A percentile compares a stretch with the other conserved stretches of the same genome.
phyloP scores from a whole-genome alignment of 768 basidiomycete species.

The Pleurotus platypus region DNA sequence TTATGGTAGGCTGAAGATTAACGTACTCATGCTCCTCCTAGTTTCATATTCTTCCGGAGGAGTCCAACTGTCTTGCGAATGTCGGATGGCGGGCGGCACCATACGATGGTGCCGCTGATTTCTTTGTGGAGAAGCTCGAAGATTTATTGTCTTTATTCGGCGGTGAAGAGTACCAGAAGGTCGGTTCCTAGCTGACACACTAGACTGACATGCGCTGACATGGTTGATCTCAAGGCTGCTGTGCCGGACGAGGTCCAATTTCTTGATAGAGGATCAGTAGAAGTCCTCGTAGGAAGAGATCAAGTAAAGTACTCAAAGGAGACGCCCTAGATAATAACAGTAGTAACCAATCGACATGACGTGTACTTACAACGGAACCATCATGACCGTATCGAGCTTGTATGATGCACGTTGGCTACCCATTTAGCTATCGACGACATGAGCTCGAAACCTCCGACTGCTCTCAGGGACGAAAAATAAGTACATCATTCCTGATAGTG shows the following conservation, averaged over 20 bases:
- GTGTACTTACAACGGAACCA: too few species aligned
- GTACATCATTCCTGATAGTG: too few species aligned
- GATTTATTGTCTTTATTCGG: slow-evolving; percentile 4
- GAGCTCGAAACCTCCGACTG: too few species aligned
- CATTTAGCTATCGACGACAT: too few species aligned
- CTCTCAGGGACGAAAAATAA: too few species aligned
- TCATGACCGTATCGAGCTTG: too few species aligned
- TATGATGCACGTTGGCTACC: too few species aligned
- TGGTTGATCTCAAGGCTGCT: neutral
- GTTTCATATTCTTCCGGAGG: slow-evolving; percentile 1
- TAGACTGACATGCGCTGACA: neutral
- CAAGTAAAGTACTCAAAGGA: neutral
- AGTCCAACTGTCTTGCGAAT: neutral
- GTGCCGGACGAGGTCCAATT: slow-evolving; percentile 4
- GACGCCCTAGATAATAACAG: neutral
- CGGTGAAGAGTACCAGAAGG: slow-evolving; percentile 7
- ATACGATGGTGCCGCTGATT: slow-evolving; percentile 6
- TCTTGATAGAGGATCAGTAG: slow-evolving; percentile 1
- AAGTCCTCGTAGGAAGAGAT: slow-evolving; percentile 7
- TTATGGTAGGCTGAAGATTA: too few species aligned
- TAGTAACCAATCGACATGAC: too few species aligned
- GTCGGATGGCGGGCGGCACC: neutral
- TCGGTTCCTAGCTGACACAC: neutral
- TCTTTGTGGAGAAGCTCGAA: slow-evolving; percentile 7
- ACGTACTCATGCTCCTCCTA: neutral